Conservation (phyloP, 2,329 filamentous ascomycete species). For the Ilyonectria sp. region DNA sequence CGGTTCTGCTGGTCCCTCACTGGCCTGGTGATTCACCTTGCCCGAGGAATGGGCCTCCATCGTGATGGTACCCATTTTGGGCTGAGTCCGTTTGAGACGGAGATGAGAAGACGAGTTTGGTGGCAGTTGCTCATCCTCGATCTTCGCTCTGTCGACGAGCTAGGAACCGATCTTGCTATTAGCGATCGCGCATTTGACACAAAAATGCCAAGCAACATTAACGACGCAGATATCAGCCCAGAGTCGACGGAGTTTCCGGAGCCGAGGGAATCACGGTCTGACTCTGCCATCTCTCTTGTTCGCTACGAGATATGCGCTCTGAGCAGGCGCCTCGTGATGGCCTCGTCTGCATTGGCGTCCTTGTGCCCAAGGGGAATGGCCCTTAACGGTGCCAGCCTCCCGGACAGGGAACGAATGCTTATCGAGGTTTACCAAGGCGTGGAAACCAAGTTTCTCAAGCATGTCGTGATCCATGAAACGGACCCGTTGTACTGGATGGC, state of each 20-base stretch:
- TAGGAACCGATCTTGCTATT: constrained; percentile 64
- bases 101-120: constrained; percentile 74
- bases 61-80: constrained; percentile 67
- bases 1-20: constrained; percentile 74
- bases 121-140: constrained; percentile 73
- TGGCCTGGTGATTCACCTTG: constrained; percentile 71
- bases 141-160: constrained; percentile 67
- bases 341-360: constrained; percentile 53
- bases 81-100: constrained; percentile 70
- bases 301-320: constrained; percentile 66
- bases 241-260: constrained; percentile 63
- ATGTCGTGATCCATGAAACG: constrained; percentile 62
- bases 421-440: constrained; percentile 68
- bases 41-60: constrained; percentile 73
- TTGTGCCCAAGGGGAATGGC: constrained; percentile 49
- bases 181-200: constrained; percentile 62
- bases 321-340: constrained; percentile 54
- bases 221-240: constrained; percentile 64
- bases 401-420: constrained; percentile 62
- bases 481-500: constrained; percentile 77
- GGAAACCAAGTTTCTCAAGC: constrained; percentile 68
- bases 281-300: constrained; percentile 64
- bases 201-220: constrained; percentile 64
- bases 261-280: constrained; percentile 66
- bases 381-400: constrained; percentile 46